Base-by-base conservation (phyloP, 2,329 filamentous ascomycete genomes). In the Ophiostoma pallidulum region DNA sequence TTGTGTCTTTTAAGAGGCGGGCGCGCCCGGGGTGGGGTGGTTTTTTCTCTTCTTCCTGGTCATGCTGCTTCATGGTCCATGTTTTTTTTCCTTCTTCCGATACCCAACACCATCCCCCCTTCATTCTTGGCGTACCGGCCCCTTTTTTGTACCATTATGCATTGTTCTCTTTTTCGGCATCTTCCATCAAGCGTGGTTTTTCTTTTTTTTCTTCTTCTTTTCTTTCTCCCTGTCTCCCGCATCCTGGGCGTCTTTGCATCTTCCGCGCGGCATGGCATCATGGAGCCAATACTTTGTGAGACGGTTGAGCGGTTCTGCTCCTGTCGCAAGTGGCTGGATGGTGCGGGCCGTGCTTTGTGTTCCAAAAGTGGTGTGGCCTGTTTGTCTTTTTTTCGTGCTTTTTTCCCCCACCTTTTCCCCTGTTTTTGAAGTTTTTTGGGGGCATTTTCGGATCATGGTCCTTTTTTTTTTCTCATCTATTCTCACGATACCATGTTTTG, bases 401-500 rank as follows among this genome's bases (percentile, higher is more conserved):
- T n/a, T n/a, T n/a, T n/a, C n/a, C n/a, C n/a, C 12, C 29, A n/a
- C 26, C 41, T 45, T 10, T n/a, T 32, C 12, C 28, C 20, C 26
- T 20, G 7, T 42, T 31, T 33, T 33, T 26, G 16, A 42, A 35
- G 40, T 28, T 20, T 40, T 32, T 22, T 37, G 19, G 38, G 32
- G 32, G 38, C 37, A 31, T 38, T 42, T 32, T 24, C 28, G 47
- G 37, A 33, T 22, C 29, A 44, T 28, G 31, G 46, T 22, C n/a
- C 12, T 37, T 32, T 24, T 22, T 26, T 22, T 8, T 37, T 32
- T 24, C 22, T 26, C 22, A 49, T 41, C 14, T 48, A 41, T 31
- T 49, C 29, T 43, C 38, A 53, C 46, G 52, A 54, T 54, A 54
- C 52, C 52, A 52, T 35, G 45, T 47, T 38, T 45, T 28, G 24